Evolutionary conservation across 441 rosid genomes (phyloP), one percentile per base, ranked within the genome.

Genomic region (Macaranga tanarius): DNA sequence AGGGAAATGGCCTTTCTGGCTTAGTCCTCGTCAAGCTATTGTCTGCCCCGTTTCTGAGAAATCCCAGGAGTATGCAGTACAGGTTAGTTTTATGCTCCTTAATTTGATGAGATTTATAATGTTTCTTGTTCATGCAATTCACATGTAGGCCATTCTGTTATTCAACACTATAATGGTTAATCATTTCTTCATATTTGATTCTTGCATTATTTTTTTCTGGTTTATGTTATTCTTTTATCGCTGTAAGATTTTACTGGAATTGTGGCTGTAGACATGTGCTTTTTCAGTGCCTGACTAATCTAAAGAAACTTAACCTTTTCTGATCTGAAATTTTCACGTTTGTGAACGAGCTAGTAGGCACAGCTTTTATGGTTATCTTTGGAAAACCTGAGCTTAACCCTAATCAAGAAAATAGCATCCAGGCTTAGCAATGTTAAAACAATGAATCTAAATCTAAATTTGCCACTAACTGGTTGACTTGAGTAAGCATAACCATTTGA

Each of bases 1-100:
- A 83, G 98, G 98, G 66, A 96, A 96, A 76, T 96, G 98, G 98
- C 99, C 97, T 45, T 92, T 96, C 79, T 96, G 99, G 99, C 90
- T 96, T 26, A 96, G 98, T 83, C 99, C 99, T 0, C 97, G 99
- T 51, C 98, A 96, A 81, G 97, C 98, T 67, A 93, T 96, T 84
- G 96, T 96, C 64, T 96, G 99, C 82, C 92, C 97, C 25, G 97
- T 96, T 23, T 96, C 99, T 58, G 89, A 84, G 82, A 96, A 96
- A 80, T 96, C 97, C 26, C 84, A 87, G 74, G 54, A 78, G 0
- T 96, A 93, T 80, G 98, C 97, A 15, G 73, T 77, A 31, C 22
- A 88, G 97, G 99, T 93, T 81, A 70, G 59, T 34, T 42, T 10
- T 65, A 19, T 76, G 70, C 57, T 71, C 48, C 20, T 76, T 47